Conservation (phyloP, 2,329 filamentous ascomycete species). For the Leptographium radiaticola region DNA sequence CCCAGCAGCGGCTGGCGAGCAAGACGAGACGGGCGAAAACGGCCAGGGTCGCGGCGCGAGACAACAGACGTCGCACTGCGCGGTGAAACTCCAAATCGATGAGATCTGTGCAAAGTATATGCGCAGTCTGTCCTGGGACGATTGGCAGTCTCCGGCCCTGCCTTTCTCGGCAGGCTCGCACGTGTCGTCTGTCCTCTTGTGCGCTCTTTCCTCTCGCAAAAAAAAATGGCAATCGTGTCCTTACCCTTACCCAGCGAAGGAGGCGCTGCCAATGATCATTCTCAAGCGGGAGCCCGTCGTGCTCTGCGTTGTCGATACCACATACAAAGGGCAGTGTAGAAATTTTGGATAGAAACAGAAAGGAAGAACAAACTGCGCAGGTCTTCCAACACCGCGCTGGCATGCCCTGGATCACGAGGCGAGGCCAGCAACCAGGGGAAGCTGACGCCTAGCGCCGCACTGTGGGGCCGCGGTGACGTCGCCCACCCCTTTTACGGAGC, state of each 20-base stretch:
- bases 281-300: not conserved
- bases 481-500: slow-evolving; percentile 3
- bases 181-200: not conserved
- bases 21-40: not conserved
- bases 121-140: too few species aligned
- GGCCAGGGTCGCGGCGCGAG: too few species aligned
- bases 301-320: not conserved
- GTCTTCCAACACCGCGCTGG: too few species aligned
- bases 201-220: too few species aligned
- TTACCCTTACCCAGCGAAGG: not conserved
- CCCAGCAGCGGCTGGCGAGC: not conserved
- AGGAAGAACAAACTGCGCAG: not conserved
- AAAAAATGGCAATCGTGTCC: not conserved
- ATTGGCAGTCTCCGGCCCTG: too few species aligned
- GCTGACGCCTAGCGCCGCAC: not conserved
- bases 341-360: not conserved
- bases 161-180: too few species aligned
- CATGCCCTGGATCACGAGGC: too few species aligned
- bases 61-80: too few species aligned
- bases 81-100: too few species aligned
- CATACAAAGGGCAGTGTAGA: not conserved
- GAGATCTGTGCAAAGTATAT: too few species aligned
- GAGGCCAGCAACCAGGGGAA: not conserved
- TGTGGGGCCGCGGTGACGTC: slow-evolving; percentile 1
- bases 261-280: not conserved